Percentiles rank a stretch among this genome's conserved stretches.
These are phyloP conservation scores for Cordyceps fumosorosea DNA, from an alignment of 2,329 filamentous ascomycete genomes.

Conservation along the genomic window DNA sequence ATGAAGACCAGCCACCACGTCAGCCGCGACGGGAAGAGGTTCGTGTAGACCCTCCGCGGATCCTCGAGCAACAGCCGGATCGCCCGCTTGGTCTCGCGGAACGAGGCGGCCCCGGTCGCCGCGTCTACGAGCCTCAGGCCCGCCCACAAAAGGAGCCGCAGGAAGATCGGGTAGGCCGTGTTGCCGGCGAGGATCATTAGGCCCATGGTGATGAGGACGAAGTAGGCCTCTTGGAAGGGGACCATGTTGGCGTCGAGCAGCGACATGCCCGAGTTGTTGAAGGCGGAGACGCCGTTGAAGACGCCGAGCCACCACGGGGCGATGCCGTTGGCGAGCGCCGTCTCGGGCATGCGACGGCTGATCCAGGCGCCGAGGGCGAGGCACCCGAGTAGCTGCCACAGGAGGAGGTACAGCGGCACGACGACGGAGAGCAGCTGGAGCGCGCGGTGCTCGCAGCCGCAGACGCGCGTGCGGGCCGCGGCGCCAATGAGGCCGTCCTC, in stretches of 20 bases:
- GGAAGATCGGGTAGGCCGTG: constrained; percentile 58
- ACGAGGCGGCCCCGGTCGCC: constrained; percentile 30
- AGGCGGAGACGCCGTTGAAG: constrained; percentile 62
- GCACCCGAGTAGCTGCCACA: constrained; percentile 53
- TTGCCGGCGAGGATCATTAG: constrained; percentile 58
- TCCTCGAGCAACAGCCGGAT: constrained; percentile 49
- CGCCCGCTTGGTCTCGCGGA: constrained; percentile 39
- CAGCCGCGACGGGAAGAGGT: constrained; percentile 55
- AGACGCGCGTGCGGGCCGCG: constrained; percentile 47
- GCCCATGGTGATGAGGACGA: constrained; percentile 47
- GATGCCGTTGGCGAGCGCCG: constrained; percentile 48
- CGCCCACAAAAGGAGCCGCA: constrained; percentile 53
- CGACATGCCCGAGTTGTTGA: constrained; percentile 67
- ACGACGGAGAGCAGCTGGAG: constrained; percentile 51
- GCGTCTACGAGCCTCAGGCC: constrained; percentile 35
- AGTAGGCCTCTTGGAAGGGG: constrained; percentile 48
- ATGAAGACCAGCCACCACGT: constrained; percentile 63
- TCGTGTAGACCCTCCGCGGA: constrained; percentile 53
- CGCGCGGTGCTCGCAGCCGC: constrained; percentile 58
- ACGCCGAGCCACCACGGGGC: constrained; percentile 63
- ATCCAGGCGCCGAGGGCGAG: constrained; percentile 59
- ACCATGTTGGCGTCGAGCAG: constrained; percentile 60
- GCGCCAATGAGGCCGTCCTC: constrained; percentile 38
- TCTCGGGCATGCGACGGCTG: constrained; percentile 40
- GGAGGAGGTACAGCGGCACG: constrained; percentile 53